These are phyloP conservation scores for Diaporthe sp. DNA, from an alignment of 2,329 filamentous ascomycete species.

Conservation along the genomic window DNA sequence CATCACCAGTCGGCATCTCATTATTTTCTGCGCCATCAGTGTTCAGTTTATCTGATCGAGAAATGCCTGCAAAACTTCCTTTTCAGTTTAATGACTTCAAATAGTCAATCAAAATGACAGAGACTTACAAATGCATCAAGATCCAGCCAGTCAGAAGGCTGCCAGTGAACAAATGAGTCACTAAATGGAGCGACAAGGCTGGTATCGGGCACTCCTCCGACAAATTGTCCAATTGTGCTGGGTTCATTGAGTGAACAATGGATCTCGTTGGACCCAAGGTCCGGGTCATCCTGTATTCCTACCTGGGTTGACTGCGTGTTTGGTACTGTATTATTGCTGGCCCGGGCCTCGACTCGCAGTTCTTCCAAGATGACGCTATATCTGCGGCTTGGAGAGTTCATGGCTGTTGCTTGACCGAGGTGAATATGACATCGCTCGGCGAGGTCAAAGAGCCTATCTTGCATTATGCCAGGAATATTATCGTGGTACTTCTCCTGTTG, in stretches of 20 bases:
- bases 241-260: background rate
- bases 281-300: fast-evolving
- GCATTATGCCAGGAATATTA: background rate
- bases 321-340: background rate
- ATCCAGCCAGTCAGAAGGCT: background rate
- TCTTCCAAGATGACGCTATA: background rate
- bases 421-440: background rate
- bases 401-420: background rate
- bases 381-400: background rate
- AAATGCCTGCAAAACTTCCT: background rate
- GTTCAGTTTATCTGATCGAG: background rate
- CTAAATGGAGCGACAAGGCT: background rate
- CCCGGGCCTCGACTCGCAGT: background rate
- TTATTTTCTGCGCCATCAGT: too few relatives aligned
- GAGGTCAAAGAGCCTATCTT: background rate
- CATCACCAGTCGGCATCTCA: too few relatives aligned
- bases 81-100: background rate
- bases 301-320: background rate
- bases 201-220: background rate
- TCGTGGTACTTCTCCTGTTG: background rate
- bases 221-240: background rate
- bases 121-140: background rate
- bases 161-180: background rate
- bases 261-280: background rate
- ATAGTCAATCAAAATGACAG: background rate